These are phyloP conservation scores for Populus hybrid DNA, from an alignment of 441 rosid species.

Conservation along the genomic window DNA sequence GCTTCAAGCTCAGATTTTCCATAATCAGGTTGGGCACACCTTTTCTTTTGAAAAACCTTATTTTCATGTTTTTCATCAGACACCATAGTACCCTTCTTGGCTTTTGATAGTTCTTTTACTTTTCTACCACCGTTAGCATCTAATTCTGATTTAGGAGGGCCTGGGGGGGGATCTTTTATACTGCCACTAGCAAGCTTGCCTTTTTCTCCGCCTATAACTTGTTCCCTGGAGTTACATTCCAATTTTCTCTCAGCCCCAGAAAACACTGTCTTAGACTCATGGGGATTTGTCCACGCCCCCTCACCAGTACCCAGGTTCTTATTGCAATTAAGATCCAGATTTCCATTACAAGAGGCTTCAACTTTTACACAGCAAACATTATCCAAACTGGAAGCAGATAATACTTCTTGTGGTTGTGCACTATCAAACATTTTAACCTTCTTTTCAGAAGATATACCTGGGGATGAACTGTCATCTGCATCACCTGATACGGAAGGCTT, in stretches of 20 bases:
- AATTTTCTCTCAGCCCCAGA: conserved; percentile 36
- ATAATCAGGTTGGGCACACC: conserved; percentile 40
- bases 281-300: conserved; percentile 37
- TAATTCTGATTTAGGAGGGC: conserved; percentile 27
- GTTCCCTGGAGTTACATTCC: conserved; percentile 39
- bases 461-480: conserved; percentile 35
- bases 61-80: conserved; percentile 34
- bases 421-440: conserved; percentile 33
- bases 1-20: conserved; percentile 38
- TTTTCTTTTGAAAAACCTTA: conserved; percentile 40
- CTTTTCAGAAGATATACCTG: conserved; percentile 39
- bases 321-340: conserved; percentile 25
- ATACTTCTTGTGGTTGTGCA: conserved; percentile 33
- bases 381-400: conserved; percentile 29
- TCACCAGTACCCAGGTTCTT: conserved; percentile 40
- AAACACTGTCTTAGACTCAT: conserved; percentile 38
- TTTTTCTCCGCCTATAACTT: conserved; percentile 36
- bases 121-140: conserved; percentile 34
- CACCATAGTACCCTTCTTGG: conserved; percentile 33
- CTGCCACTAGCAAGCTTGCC: conserved; percentile 29
- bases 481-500: conserved; percentile 43
- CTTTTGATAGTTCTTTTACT: conserved; percentile 32
- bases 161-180: conserved; percentile 19
- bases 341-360: conserved; percentile 39
- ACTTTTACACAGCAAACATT: conserved; percentile 29